Evolutionary conservation across 2,329 filamentous ascomycete species (phyloP).

Genomic region (Huntiella bhutanensis): DNA sequence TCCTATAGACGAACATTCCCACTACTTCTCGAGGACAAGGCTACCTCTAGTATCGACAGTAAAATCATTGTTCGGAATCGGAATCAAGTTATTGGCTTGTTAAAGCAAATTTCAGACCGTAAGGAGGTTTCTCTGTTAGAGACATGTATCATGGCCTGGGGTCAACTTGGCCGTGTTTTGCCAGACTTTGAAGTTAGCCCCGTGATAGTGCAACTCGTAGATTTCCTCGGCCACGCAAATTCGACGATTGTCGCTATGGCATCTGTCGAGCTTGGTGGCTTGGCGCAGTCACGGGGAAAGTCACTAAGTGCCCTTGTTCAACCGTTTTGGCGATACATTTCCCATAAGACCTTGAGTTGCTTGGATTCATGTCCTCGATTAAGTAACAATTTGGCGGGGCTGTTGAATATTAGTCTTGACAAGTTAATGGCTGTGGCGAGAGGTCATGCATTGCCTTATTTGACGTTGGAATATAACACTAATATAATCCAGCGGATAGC

Average conservation of each 20-base stretch:
- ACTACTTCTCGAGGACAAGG: constrained; percentile 34
- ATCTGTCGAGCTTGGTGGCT: constrained; percentile 59
- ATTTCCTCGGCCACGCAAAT: constrained; percentile 73
- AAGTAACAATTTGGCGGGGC: constrained; percentile 58
- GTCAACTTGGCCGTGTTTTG: constrained; percentile 58
- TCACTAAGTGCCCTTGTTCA: constrained; percentile 53
- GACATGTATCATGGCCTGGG: constrained; percentile 69
- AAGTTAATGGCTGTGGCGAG: constrained; percentile 62
- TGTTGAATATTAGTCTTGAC: constrained; percentile 56
- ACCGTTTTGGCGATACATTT: constrained; percentile 77
- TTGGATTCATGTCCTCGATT: constrained; percentile 66
- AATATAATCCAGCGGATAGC: constrained; percentile 71
- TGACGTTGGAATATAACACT: constrained; percentile 59
- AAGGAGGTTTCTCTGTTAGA: constrained; percentile 53
- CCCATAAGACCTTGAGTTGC: constrained; percentile 66
- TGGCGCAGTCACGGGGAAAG: constrained; percentile 46
- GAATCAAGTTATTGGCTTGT: constrained; percentile 42
- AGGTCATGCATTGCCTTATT: constrained; percentile 63
- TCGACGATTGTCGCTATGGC: constrained; percentile 61
- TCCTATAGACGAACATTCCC: constrained; percentile 39
- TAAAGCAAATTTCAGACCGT: constrained; percentile 54
- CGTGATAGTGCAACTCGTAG: constrained; percentile 62
- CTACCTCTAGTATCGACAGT: constrained; percentile 14
- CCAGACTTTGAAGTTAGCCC: constrained; percentile 73
- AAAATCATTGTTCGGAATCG: constrained; percentile 8